Evolutionary conservation across 352 stramenopile genomes (phyloP).

Genomic region (Globisporangium nagaii): DNA sequence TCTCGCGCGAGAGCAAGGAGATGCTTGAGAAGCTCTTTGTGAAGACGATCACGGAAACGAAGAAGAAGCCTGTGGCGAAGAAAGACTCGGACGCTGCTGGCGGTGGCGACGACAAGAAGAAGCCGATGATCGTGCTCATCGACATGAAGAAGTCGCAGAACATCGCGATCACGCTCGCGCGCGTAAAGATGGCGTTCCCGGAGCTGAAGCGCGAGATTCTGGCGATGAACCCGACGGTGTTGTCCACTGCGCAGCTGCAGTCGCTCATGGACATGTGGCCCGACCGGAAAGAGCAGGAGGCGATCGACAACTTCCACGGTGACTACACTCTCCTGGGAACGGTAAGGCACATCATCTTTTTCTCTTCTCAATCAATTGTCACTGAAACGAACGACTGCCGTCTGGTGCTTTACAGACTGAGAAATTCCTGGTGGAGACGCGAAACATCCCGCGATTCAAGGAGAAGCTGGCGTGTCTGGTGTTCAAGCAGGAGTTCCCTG

Average conservation of each 20-base stretch:
- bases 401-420: conserved; percentile 32
- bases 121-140: conserved; percentile 69
- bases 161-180: conserved; percentile 77
- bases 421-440: conserved; percentile 72
- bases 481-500: conserved; percentile 83
- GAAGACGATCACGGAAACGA: conserved; percentile 51
- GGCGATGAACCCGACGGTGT: conserved; percentile 66
- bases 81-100: conserved; percentile 11
- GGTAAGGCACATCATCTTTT: no score
- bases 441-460: conserved; percentile 59
- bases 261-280: conserved; percentile 86
- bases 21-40: conserved; percentile 80
- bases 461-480: conserved; percentile 73
- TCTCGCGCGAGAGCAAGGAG: conserved; percentile 65
- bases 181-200: conserved; percentile 64
- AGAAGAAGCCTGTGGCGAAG: conserved; percentile 29
- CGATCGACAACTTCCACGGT: conserved; percentile 61
- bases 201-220: conserved; percentile 73
- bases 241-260: conserved; percentile 72
- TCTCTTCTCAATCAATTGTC: no score
- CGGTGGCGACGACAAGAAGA: conserved; percentile 44
- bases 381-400: no score
- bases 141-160: conserved; percentile 89
- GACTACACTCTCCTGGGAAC: conserved; percentile 53
- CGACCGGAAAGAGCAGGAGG: conserved; percentile 63